These are phyloP conservation scores for Fusarium solani-melongenae DNA, from an alignment of 2,329 filamentous ascomycete species.

Conservation along the genomic window DNA sequence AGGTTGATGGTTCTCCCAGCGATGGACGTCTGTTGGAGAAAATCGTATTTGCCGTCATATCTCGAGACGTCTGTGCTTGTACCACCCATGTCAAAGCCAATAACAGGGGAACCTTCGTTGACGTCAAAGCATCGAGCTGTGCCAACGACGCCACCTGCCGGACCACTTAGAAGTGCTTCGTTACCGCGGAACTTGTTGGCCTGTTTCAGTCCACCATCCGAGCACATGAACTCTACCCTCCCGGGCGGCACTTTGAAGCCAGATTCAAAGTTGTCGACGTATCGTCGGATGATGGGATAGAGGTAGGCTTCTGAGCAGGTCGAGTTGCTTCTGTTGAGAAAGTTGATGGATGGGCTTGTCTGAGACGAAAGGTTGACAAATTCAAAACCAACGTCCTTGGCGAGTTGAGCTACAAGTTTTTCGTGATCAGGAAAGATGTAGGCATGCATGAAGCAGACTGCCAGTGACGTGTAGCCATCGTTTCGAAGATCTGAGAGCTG, in stretches of 20 bases:
- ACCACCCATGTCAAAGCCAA: constrained; percentile 60
- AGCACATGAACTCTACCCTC: constrained; percentile 77
- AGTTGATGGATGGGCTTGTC: constrained; percentile 78
- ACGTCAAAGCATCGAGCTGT: constrained; percentile 76
- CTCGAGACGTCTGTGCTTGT: constrained; percentile 78
- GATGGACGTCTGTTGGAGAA: constrained; percentile 77
- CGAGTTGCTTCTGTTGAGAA: constrained; percentile 74
- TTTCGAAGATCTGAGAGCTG: constrained; percentile 70
- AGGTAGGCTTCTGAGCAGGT: constrained; percentile 79
- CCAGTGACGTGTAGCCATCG: constrained; percentile 79
- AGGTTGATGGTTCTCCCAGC: constrained; percentile 77
- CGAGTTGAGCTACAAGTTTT: constrained; percentile 76
- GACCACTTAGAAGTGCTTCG: constrained; percentile 74
- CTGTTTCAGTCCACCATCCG: constrained; percentile 57
- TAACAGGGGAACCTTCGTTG: constrained; percentile 70
- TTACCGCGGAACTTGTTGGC: constrained; percentile 71
- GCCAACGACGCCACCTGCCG: constrained; percentile 77
- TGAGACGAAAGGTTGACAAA: constrained; percentile 75
- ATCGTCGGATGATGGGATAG: constrained; percentile 76
- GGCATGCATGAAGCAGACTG: constrained; percentile 87
- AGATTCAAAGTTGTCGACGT: constrained; percentile 72
- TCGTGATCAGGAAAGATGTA: constrained; percentile 91
- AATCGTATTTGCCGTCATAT: constrained; percentile 76
- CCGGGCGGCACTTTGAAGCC: constrained; percentile 70
- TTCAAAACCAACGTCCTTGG: constrained; percentile 78